Conservation (phyloP, 139 green algal species). For the Chlorella sorokiniana region DNA sequence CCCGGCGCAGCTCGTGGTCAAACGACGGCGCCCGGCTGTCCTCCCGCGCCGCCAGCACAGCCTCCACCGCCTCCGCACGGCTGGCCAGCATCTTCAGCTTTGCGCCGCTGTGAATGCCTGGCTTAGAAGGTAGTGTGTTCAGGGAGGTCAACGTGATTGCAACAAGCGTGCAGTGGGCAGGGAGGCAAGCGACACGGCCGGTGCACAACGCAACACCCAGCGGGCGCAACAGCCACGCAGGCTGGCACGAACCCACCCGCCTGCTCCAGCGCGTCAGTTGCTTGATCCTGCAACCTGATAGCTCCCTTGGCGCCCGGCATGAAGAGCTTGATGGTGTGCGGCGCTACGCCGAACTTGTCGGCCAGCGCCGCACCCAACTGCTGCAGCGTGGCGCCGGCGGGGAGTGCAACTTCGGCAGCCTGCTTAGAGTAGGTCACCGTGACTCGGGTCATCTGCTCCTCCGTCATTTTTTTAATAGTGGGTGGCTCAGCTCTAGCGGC, state of each 20-base stretch:
- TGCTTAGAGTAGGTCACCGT: not conserved
- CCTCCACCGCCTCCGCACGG: conserved; percentile 33
- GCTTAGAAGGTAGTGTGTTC: not conserved
- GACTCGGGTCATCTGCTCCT: not conserved
- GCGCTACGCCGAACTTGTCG: not conserved
- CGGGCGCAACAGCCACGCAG: not conserved
- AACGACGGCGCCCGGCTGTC: conserved; percentile 50
- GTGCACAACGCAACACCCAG: not conserved
- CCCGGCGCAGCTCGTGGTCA: conserved; percentile 64
- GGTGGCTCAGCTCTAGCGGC: not conserved
- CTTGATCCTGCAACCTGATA: not conserved
- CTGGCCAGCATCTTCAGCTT: conserved; percentile 49
- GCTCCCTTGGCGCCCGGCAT: not conserved
- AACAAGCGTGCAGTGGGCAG: not conserved
- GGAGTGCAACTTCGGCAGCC: not conserved
- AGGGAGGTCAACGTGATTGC: not conserved
- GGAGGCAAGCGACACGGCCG: not conserved
- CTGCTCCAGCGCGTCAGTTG: not conserved
- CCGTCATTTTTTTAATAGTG: not conserved
- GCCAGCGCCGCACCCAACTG: not conserved
- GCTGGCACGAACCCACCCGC: not conserved
- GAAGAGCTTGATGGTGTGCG: conserved; percentile 31
- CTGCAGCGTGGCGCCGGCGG: too few species aligned
- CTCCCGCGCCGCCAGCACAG: conserved; percentile 40
- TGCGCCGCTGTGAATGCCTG: not conserved